phyloP scores from a whole-genome alignment of 176 grass and related monocot species.

The Hyparrhenia diplandra region DNA sequence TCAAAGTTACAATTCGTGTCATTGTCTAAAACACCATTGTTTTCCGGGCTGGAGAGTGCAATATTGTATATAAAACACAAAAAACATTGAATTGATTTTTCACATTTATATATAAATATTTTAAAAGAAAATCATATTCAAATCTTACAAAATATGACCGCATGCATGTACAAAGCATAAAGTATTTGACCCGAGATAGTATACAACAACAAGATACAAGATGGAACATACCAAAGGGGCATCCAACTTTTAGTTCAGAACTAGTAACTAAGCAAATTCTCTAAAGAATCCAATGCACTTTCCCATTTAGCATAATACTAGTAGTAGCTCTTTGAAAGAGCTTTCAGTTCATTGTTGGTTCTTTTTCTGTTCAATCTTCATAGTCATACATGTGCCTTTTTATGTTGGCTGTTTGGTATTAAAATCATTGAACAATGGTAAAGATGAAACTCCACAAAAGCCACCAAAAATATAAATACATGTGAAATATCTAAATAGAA shows the following conservation, averaged over 20 bases:
- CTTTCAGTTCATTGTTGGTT: no score
- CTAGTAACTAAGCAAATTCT: background rate
- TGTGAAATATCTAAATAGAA: background rate
- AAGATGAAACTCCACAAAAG: background rate
- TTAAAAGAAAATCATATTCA: no score
- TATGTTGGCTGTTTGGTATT: background rate
- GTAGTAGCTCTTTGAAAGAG: background rate
- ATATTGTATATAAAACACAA: no score
- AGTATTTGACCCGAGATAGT: no score
- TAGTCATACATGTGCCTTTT: background rate
- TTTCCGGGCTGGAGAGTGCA: background rate
- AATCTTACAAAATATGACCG: background rate
- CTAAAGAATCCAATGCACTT: background rate
- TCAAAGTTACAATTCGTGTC: no score
- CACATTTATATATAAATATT: no score
- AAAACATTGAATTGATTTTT: background rate
- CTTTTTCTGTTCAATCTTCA: background rate
- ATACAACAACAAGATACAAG: no score
- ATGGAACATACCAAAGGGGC: background rate
- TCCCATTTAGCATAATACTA: background rate
- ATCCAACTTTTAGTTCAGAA: background rate
- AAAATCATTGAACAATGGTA: background rate
- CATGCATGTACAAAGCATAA: background rate
- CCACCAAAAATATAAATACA: background rate
- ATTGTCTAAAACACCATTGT: background rate